A percentile compares a stretch with the other conserved stretches of the same genome.
Conservation (phyloP, 345 rosid species). For the Crucihimalaya himalaica region DNA sequence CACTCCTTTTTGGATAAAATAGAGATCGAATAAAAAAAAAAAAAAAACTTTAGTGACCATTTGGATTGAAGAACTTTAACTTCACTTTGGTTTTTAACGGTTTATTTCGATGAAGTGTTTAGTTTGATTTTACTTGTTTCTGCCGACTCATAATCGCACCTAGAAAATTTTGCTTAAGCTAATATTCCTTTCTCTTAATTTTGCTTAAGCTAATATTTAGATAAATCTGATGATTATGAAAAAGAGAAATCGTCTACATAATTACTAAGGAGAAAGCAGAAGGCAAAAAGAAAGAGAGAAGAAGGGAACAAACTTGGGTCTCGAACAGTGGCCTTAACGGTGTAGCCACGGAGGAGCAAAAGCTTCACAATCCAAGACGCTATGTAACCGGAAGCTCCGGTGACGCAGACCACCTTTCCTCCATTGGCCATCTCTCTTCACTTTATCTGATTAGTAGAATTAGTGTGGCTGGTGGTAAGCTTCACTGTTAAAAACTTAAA, state of each 20-base stretch:
- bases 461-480: background rate
- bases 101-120: background rate
- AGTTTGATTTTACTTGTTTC: background rate
- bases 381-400: constrained; percentile 53
- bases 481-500: no score
- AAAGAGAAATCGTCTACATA: background rate
- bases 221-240: background rate
- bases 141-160: background rate
- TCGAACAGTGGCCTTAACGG: constrained; percentile 47
- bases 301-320: constrained; percentile 40
- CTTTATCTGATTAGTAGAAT: background rate
- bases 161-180: background rate
- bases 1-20: background rate
- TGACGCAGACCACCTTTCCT: constrained; percentile 46
- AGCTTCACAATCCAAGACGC: constrained; percentile 54
- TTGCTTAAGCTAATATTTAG: no score
- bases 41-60: background rate
- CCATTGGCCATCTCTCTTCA: constrained; percentile 15
- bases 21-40: no score
- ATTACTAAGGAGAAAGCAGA: background rate
- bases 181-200: background rate
- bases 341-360: constrained; percentile 48
- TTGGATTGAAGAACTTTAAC: background rate
- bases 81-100: background rate
- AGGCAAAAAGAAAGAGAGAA: background rate